Evolutionary conservation across 768 basidiomycete genomes (phyloP).

Genomic region (Obba rivulosa): DNA sequence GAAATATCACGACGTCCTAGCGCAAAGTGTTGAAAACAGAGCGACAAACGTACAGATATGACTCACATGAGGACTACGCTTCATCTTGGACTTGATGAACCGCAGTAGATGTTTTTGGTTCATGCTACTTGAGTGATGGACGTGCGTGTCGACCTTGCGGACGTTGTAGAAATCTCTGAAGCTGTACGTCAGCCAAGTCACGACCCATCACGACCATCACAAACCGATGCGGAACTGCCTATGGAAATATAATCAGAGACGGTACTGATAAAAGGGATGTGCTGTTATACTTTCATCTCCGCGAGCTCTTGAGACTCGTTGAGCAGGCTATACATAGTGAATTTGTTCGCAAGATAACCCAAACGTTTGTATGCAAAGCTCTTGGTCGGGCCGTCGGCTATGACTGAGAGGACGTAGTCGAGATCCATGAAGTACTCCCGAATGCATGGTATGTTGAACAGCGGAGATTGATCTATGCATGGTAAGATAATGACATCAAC

Average conservation of each 20-base stretch:
- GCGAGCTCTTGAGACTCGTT: constrained; percentile 93
- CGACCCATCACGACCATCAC: too few relatives aligned
- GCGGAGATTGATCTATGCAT: constrained; percentile 36
- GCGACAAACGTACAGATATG: background rate
- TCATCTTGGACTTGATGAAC: constrained; percentile 99
- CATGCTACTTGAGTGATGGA: constrained; percentile 98
- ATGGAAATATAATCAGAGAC: background rate
- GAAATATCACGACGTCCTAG: constrained; percentile 93
- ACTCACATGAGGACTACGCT: constrained; percentile 70
- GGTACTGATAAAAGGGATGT: background rate
- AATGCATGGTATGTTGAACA: constrained; percentile 77
- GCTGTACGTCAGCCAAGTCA: background rate
- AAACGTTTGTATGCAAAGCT: constrained; percentile 90
- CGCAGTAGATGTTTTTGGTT: constrained; percentile 98
- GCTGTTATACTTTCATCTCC: constrained; percentile 82
- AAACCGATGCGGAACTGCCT: constrained; percentile 83
- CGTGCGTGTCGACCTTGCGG: constrained; percentile 97
- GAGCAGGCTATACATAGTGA: constrained; percentile 85
- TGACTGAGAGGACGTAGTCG: constrained; percentile 85
- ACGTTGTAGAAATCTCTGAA: constrained; percentile 97
- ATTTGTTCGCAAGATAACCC: constrained; percentile 90
- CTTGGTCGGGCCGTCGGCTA: constrained; percentile 93
- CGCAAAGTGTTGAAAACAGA: background rate
- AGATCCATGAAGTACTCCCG: constrained; percentile 96
- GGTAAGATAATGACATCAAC: background rate